Evolutionary conservation across 2,329 filamentous ascomycete species (phyloP), one percentile per base, ranked within the genome.

Genomic region (Aspergillus felis): DNA sequence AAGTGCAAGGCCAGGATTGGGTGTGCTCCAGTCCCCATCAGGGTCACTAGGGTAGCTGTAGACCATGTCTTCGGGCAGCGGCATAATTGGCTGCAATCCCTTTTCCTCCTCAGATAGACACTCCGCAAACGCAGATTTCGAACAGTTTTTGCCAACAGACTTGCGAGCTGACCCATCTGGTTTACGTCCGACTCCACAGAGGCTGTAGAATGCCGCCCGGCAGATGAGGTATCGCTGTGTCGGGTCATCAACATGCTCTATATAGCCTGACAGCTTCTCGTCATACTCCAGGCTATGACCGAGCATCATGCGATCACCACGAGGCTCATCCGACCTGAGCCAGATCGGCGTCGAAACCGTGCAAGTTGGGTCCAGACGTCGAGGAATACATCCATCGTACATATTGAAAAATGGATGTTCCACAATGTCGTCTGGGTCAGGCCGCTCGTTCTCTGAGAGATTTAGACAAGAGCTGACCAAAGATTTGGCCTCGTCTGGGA

Each of bases 371-470:
- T 78, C 76, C 25, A 81, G 65, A 47, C 72, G 67, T 24, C 73
- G 70, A 17, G 79, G 78, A 61, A 81, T 80, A 46, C 73, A 78
- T 9, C 79, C 78, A 27, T 73, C 68, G 50, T 78, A 77, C 78
- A 80, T 81, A 51, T 74, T 78, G 68, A 81, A 81, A 57, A 81
- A 81, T 4, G 73, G 69, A 57, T 81, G 78, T 42, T 79, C 77
- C 7, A 81, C 79, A 54, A 81, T 75, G 50, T 81, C 75, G 58
- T 81, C 79, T 17, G 79, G 77, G 42, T 78, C 78, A 3, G 79
- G 78, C 25, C 79, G 70, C 59, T 79, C 73, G n/a, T 78, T 71
- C 49, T 80, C 78, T 14, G 77, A 74, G 29, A 81, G 68, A 51
- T 77, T 80, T 47, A 81, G 68, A 55, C 79, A 80, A 22, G 71